Percentiles rank a stretch among this genome's conserved stretches.
phyloP scores from a whole-genome alignment of 768 basidiomycete genomes.

The Porpolomopsis calyptriformis region DNA sequence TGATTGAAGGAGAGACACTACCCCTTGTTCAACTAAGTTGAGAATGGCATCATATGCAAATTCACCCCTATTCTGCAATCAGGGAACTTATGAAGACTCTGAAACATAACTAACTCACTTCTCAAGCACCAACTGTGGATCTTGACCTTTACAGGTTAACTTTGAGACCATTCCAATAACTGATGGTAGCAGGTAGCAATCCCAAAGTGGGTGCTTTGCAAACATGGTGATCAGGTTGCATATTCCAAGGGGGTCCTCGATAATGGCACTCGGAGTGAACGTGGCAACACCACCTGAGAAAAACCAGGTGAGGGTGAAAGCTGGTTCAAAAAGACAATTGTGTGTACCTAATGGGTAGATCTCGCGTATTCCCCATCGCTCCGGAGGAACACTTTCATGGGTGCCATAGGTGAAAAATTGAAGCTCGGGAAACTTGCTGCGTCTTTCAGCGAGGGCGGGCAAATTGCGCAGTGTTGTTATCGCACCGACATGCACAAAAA shows the following conservation, averaged over 20 bases:
- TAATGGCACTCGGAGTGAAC: slow-evolving; percentile 52
- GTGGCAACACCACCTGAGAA: slow-evolving; percentile 60
- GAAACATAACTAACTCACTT: slow-evolving; percentile 21
- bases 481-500: slow-evolving; percentile 61
- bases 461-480: slow-evolving; percentile 39
- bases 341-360: slow-evolving; percentile 58
- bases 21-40: slow-evolving; percentile 43
- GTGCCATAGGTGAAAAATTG: slow-evolving; percentile 65
- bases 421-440: slow-evolving; percentile 32
- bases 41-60: slow-evolving; percentile 34
- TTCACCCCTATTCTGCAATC: slow-evolving; percentile 22
- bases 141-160: slow-evolving; percentile 24
- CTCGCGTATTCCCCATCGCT: slow-evolving; percentile 52
- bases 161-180: slow-evolving; percentile 48
- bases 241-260: slow-evolving; percentile 40
- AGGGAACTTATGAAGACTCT: slow-evolving; percentile 1
- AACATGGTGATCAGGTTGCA: slow-evolving; percentile 40
- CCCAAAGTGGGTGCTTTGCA: slow-evolving; percentile 55
- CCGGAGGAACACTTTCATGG: slow-evolving; percentile 38
- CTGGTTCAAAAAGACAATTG: background rate
- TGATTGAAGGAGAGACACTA: slow-evolving; percentile 40
- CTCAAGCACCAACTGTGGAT: slow-evolving; percentile 32
- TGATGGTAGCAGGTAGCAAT: slow-evolving; percentile 53
- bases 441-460: slow-evolving; percentile 37
- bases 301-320: background rate